Conservation (phyloP, 2,329 filamentous ascomycete genomes). For the Botrytis galanthina region DNA sequence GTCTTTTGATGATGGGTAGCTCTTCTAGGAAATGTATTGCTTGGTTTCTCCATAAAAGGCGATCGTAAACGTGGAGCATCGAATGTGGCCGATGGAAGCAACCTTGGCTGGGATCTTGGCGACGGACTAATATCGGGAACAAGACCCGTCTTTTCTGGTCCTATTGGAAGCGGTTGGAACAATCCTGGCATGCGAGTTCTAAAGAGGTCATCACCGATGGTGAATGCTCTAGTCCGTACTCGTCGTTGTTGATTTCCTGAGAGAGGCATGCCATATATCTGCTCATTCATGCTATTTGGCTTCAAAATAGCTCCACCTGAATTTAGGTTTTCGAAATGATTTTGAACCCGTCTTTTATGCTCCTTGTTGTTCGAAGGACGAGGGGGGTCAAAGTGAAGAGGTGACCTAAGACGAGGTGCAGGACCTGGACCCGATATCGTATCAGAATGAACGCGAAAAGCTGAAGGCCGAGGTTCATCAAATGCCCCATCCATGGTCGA, state of each 20-base stretch:
- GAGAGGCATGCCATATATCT: conserved; percentile 34
- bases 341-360: conserved; percentile 37
- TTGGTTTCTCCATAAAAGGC: conserved; percentile 53
- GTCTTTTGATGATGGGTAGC: conserved; percentile 42
- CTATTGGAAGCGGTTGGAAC: conserved; percentile 25
- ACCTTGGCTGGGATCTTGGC: conserved; percentile 30
- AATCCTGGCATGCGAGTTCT: conserved; percentile 26
- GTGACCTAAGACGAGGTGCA: conserved; percentile 32
- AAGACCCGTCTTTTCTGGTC: conserved; percentile 1
- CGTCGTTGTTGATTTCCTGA: conserved; percentile 29
- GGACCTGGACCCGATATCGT: conserved; percentile 5
- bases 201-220: conserved; percentile 36
- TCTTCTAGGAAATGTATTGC: conserved; percentile 61
- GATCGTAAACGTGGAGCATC: conserved; percentile 52
- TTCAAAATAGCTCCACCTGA: conserved; percentile 31
- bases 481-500: conserved; percentile 39
- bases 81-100: conserved; percentile 38
- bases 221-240: conserved; percentile 38
- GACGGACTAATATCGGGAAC: conserved; percentile 5
- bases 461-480: conserved; percentile 25
- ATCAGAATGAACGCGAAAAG: conserved; percentile 24
- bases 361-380: conserved; percentile 32
- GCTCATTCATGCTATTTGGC: conserved; percentile 36
- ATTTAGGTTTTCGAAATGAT: conserved; percentile 33
- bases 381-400: conserved; percentile 33